A percentile compares a stretch with the other conserved stretches of the same genome.
Conservation (phyloP, 495 filamentous ascomycete genomes). For the Extremus antarcticus region DNA sequence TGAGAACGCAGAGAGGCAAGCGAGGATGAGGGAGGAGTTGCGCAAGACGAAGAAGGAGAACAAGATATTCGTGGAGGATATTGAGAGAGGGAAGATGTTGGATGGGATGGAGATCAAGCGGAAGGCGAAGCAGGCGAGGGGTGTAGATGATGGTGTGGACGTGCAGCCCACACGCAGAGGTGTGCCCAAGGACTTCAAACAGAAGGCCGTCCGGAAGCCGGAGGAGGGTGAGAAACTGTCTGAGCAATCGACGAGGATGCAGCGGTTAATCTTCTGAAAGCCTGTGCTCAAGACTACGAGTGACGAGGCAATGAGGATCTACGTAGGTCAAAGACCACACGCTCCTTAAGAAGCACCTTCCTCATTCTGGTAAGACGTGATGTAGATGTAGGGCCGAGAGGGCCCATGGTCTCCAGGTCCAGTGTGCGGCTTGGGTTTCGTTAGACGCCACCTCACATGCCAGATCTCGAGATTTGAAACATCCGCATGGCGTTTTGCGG, state of each 20-base stretch:
- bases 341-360: no score
- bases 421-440: no score
- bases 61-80: slow-evolving; percentile 66
- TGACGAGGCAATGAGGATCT: neutral
- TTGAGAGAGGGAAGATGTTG: slow-evolving; percentile 49
- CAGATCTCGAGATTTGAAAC: no score
- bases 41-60: slow-evolving; percentile 67
- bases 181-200: slow-evolving; percentile 50
- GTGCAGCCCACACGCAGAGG: slow-evolving; percentile 50
- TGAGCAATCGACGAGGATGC: slow-evolving; percentile 62
- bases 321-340: no score
- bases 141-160: slow-evolving; percentile 44
- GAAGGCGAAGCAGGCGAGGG: slow-evolving; percentile 49
- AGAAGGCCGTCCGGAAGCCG: slow-evolving; percentile 44
- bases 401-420: no score
- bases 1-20: slow-evolving; percentile 74
- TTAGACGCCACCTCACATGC: no score
- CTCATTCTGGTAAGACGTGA: no score
- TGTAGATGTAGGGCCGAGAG: no score
- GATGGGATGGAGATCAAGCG: slow-evolving; percentile 29
- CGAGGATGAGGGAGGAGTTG: slow-evolving; percentile 71
- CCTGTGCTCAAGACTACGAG: neutral
- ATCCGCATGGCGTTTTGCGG: no score
- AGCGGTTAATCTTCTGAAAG: slow-evolving; percentile 68
- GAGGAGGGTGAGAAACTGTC: slow-evolving; percentile 40